A percentile compares a stretch with the other conserved stretches of the same genome.
These are phyloP conservation scores for Linnemannia schmuckeri DNA, from an alignment of 192 early-diverging fungal genomes.

Conservation along the genomic window DNA sequence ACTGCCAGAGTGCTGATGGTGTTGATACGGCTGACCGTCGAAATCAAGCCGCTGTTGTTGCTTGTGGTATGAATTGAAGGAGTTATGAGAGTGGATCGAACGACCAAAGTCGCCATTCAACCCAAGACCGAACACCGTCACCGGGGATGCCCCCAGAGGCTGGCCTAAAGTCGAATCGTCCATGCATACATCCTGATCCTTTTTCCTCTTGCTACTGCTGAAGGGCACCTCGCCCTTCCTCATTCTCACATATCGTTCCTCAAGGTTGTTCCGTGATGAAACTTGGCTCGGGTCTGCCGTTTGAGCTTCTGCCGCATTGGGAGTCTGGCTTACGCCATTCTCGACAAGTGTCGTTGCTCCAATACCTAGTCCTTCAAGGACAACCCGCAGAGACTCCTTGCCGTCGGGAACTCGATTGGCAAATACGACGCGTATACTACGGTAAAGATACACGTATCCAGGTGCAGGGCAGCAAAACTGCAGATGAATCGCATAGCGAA, in stretches of 20 bases:
- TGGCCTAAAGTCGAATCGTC: not conserved
- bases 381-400: slow-evolving; percentile 73
- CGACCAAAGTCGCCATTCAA: not conserved
- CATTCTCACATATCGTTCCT: slow-evolving; percentile 51
- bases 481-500: slow-evolving; percentile 85
- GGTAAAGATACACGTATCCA: slow-evolving; percentile 72
- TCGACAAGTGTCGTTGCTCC: slow-evolving; percentile 60
- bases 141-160: not conserved
- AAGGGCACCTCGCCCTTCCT: slow-evolving; percentile 48
- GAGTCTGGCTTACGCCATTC: slow-evolving; percentile 4
- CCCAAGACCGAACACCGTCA: slow-evolving; percentile 9
- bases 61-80: not conserved
- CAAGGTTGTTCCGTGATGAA: slow-evolving; percentile 13
- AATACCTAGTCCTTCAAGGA: slow-evolving; percentile 71
- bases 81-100: not conserved
- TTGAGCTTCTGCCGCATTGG: not conserved
- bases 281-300: not conserved
- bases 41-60: slow-evolving; percentile 13
- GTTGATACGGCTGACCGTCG: slow-evolving; percentile 19
- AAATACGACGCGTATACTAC: slow-evolving; percentile 81
- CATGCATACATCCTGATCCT: slow-evolving; percentile 7
- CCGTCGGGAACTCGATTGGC: slow-evolving; percentile 71
- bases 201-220: slow-evolving; percentile 31
- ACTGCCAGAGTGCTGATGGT: not conserved
- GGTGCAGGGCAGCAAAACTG: slow-evolving; percentile 73